These are phyloP conservation scores for Agaricus subrufescens DNA, from an alignment of 768 basidiomycete species.

Conservation along the genomic window DNA sequence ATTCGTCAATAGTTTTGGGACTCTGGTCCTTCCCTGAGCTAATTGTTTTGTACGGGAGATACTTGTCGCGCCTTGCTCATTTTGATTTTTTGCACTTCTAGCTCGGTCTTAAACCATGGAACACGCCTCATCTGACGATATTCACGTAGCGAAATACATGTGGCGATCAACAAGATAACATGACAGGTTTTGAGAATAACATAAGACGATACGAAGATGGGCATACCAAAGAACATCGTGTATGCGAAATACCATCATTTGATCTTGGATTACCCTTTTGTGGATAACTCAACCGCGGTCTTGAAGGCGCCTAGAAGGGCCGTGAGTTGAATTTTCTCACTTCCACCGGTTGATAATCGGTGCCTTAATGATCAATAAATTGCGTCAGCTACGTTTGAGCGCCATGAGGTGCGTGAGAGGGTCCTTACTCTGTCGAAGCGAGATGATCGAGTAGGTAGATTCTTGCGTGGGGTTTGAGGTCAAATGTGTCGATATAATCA, in stretches of 20 bases:
- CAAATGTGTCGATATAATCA: constrained; percentile 84
- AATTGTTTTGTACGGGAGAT: no score
- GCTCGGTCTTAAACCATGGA: no score
- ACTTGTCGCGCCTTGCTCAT: no score
- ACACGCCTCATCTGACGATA: no score
- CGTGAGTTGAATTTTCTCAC: constrained; percentile 90
- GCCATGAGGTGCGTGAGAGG: background rate
- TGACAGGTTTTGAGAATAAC: no score
- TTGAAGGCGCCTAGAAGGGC: constrained; percentile 93
- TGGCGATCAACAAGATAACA: no score
- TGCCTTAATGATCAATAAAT: constrained; percentile 47
- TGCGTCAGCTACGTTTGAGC: background rate
- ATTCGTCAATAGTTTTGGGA: no score
- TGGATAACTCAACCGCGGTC: constrained; percentile 76
- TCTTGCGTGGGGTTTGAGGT: constrained; percentile 80
- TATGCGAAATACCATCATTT: background rate
- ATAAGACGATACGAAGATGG: no score
- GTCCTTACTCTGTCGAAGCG: constrained; percentile 89
- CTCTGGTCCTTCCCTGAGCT: no score
- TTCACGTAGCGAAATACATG: no score
- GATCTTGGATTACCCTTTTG: constrained; percentile 25
- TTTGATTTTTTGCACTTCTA: no score
- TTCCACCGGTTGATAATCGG: constrained; percentile 87
- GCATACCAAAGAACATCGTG: background rate
- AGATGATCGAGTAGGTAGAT: constrained; percentile 90